phyloP scores from a whole-genome alignment of 192 early-diverging fungal genomes.

The Entophlyctis helioformis region DNA sequence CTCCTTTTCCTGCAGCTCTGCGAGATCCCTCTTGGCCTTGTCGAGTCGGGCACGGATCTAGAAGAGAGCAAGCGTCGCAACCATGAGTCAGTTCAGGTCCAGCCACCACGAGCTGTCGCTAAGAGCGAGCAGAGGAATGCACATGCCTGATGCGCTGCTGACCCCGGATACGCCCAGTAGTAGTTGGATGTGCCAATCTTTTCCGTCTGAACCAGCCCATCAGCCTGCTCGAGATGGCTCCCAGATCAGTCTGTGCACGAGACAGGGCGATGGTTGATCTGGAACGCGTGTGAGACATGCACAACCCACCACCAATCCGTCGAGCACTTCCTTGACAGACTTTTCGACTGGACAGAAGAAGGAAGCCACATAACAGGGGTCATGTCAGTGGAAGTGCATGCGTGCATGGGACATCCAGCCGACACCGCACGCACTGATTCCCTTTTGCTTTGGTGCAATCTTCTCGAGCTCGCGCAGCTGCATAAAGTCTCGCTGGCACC shows the following conservation, averaged over 20 bases:
- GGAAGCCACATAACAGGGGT: too few species aligned
- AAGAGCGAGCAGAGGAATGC: neutral
- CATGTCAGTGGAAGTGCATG: too few species aligned
- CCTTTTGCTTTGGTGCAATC: constrained; percentile 65
- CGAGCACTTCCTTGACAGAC: constrained; percentile 73
- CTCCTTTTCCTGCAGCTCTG: too few species aligned
- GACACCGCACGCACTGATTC: constrained; percentile 43
- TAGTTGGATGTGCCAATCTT: constrained; percentile 87
- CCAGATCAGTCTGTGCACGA: neutral
- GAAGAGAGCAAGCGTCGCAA: too few species aligned
- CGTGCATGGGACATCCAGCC: too few species aligned
- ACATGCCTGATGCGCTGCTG: constrained; percentile 38
- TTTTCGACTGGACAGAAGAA: constrained; percentile 40
- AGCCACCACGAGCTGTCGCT: neutral
- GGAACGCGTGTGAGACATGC: too few species aligned
- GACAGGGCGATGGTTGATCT: neutral
- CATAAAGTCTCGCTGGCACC: too few species aligned
- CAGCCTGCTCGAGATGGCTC: constrained; percentile 28
- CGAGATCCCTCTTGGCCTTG: too few species aligned
- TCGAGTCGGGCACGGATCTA: too few species aligned
- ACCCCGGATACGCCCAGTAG: constrained; percentile 82
- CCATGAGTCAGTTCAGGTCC: too few species aligned
- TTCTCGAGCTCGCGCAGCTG: constrained; percentile 59
- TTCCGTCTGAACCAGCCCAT: constrained; percentile 63
- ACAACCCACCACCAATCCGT: constrained; percentile 48